A percentile compares a stretch with the other conserved stretches of the same genome.
Conservation (phyloP, 495 filamentous ascomycete genomes). For the Penicillium soppii region DNA sequence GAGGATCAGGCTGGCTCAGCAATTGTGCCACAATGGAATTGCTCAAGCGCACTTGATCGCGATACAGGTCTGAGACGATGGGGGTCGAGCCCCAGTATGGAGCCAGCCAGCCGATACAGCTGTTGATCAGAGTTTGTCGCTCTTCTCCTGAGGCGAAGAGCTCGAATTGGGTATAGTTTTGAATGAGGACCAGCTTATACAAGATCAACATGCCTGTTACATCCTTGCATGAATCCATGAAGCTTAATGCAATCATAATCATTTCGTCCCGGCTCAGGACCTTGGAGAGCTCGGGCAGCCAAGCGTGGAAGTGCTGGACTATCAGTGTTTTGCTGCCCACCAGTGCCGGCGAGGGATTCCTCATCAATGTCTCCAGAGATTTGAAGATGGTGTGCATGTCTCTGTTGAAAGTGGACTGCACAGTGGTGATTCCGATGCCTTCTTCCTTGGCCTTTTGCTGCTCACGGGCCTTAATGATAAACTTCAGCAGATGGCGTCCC, state of each 20-base stretch:
- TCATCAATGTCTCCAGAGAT: slow-evolving; percentile 84
- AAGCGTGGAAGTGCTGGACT: slow-evolving; percentile 95
- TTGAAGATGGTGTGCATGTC: slow-evolving; percentile 88
- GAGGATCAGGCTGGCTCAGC: slow-evolving; percentile 71
- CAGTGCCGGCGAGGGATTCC: slow-evolving; percentile 75
- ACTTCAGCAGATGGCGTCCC: slow-evolving; percentile 85
- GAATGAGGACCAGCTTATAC: slow-evolving; percentile 89
- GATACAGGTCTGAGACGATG: slow-evolving; percentile 79
- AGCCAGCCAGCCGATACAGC: slow-evolving; percentile 86
- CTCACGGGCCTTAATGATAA: slow-evolving; percentile 86
- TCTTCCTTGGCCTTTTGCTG: slow-evolving; percentile 88
- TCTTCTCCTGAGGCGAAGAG: slow-evolving; percentile 77
- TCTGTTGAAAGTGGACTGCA: slow-evolving; percentile 72
- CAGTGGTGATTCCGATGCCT: slow-evolving; percentile 81
- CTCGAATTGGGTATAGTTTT: slow-evolving; percentile 78
- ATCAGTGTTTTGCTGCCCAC: slow-evolving; percentile 93
- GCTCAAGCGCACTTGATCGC: slow-evolving; percentile 87
- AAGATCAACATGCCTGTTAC: slow-evolving; percentile 93
- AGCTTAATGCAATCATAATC: slow-evolving; percentile 84
- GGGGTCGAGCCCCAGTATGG: slow-evolving; percentile 86
- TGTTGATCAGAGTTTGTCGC: slow-evolving; percentile 68
- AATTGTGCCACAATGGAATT: slow-evolving; percentile 88
- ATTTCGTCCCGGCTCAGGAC: slow-evolving; percentile 81
- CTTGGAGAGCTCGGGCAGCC: slow-evolving; percentile 83
- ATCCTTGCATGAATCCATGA: slow-evolving; percentile 84